Percentiles rank a stretch among this genome's conserved stretches.
phyloP scores from a whole-genome alignment of 148 eudicot species.

The Nepenthes gracilis region DNA sequence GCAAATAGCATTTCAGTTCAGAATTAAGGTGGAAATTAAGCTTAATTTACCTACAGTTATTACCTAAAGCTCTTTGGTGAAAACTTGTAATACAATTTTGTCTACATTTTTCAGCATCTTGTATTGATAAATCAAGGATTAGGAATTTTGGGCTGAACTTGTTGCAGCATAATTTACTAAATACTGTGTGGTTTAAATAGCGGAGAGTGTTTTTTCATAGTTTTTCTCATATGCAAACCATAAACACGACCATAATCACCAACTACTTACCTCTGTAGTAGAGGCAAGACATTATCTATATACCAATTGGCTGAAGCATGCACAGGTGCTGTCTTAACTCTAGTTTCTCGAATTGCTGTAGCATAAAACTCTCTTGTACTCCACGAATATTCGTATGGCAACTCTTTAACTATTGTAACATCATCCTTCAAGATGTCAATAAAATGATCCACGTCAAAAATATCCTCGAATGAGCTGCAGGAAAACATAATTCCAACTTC shows the following conservation, averaged over 20 bases:
- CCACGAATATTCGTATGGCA: conserved; percentile 84
- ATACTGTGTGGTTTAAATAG: too few relatives aligned
- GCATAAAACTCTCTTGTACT: conserved; percentile 94
- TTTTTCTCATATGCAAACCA: too few relatives aligned
- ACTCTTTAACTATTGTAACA: conserved; percentile 63
- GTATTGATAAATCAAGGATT: too few relatives aligned
- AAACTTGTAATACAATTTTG: too few relatives aligned
- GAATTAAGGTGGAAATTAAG: too few relatives aligned
- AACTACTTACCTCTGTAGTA: conserved; percentile 55
- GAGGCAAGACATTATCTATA: conserved; percentile 63
- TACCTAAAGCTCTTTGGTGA: too few relatives aligned
- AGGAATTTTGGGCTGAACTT: too few relatives aligned
- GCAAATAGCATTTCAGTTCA: background rate
- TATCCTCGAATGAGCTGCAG: conserved; percentile 73
- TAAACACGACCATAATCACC: too few relatives aligned
- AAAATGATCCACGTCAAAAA: conserved; percentile 96
- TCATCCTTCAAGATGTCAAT: conserved; percentile 79
- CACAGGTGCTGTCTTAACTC: conserved; percentile 89
- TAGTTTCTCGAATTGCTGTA: conserved; percentile 72
- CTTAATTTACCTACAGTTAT: too few relatives aligned
- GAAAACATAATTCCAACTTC: background rate
- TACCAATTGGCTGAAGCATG: conserved; percentile 99
- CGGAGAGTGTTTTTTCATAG: too few relatives aligned
- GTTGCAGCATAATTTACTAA: too few relatives aligned
- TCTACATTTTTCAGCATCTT: too few relatives aligned